Conservation (phyloP, 1,284 basidiomycete species). For the Ganoderma sinense region DNA sequence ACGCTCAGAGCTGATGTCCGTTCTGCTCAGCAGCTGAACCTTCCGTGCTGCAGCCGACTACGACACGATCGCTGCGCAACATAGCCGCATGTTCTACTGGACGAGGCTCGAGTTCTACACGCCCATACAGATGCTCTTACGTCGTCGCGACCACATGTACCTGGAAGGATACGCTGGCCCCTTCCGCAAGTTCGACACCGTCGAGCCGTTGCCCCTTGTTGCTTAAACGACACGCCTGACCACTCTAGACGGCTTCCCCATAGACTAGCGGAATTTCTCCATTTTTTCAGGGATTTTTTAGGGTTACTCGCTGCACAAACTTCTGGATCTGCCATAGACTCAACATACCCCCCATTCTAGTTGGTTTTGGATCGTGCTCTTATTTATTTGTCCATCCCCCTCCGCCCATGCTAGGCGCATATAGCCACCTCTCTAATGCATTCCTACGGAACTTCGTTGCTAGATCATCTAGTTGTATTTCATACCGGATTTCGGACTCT, state of each 20-base stretch:
- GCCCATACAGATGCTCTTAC: constrained; percentile 46
- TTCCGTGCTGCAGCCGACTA: constrained; percentile 62
- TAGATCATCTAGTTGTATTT: not conserved
- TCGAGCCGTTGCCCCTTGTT: constrained; percentile 19
- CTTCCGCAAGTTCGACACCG: constrained; percentile 33
- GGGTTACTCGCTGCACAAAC: not conserved
- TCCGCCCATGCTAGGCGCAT: not conserved
- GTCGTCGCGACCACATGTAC: constrained; percentile 27
- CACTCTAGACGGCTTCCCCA: not conserved
- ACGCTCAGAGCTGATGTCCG: constrained; percentile 32
- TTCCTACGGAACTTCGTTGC: not conserved
- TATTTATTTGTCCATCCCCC: not conserved
- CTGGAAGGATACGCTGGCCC: constrained; percentile 40
- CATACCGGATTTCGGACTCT: not conserved
- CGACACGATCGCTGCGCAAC: constrained; percentile 65
- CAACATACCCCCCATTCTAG: not conserved
- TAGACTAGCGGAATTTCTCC: not conserved
- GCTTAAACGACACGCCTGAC: constrained; percentile 5
- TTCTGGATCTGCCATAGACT: not conserved
- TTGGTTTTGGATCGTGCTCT: not conserved
- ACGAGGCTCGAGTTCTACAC: constrained; percentile 71
- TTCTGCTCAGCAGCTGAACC: not conserved
- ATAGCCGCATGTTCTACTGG: constrained; percentile 81
- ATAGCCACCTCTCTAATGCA: not conserved
- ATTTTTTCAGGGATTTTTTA: constrained; percentile 4